phyloP scores from a whole-genome alignment of 83 land plant genomes.

The Diphasiastrum complanatum region DNA sequence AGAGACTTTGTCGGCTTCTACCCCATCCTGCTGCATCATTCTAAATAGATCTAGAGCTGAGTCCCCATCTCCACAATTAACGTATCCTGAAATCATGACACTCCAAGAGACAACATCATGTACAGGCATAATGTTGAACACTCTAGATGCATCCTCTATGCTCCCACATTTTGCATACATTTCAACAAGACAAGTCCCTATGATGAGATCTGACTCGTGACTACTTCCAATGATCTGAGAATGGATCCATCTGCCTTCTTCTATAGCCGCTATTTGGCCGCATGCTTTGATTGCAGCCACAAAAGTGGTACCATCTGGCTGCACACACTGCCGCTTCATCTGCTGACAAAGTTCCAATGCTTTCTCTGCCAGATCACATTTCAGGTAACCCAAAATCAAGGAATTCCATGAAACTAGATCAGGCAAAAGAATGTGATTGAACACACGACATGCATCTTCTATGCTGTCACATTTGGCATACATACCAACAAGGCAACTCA shows the following conservation, averaged over 20 bases:
- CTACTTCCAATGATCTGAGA: conserved; percentile 23
- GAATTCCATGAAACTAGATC: conserved; percentile 31
- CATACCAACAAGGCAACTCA: conserved; percentile 32
- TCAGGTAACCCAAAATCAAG: conserved; percentile 30
- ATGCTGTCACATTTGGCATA: conserved; percentile 38
- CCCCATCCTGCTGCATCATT: not conserved
- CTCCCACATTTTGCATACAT: conserved; percentile 1
- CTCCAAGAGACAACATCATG: conserved; percentile 12
- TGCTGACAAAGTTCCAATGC: conserved; percentile 25
- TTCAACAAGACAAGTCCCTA: conserved; percentile 1
- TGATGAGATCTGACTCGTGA: conserved; percentile 9
- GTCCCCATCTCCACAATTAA: not conserved
- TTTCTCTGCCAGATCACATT: conserved; percentile 18
- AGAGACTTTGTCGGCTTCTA: not conserved
- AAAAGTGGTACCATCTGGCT: conserved; percentile 34
- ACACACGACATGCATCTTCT: conserved; percentile 19
- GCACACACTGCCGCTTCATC: conserved; percentile 27
- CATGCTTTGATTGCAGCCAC: conserved; percentile 29
- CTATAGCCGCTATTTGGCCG: not conserved
- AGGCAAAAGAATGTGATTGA: conserved; percentile 15
- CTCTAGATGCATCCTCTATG: conserved; percentile 7
- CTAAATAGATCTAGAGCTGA: not conserved
- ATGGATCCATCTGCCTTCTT: conserved; percentile 17
- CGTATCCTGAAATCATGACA: not conserved
- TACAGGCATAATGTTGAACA: not conserved